A percentile compares a stretch with the other conserved stretches of the same genome.
Evolutionary conservation across 257 asterid genomes (phyloP).

Genomic region (Ligustrum vulgare): DNA sequence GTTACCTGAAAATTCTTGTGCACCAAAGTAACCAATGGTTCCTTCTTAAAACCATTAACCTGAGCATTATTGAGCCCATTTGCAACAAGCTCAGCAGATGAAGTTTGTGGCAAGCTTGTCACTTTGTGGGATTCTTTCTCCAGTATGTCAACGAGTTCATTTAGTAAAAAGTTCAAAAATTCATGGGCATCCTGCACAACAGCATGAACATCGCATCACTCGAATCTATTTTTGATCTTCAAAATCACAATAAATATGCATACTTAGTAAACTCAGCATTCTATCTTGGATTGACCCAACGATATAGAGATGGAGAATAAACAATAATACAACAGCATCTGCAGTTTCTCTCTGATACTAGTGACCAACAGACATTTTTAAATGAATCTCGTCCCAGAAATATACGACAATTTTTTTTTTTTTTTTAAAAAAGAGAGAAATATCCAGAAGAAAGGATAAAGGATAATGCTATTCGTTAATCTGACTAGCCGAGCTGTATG

Average conservation of each 20-base stretch:
- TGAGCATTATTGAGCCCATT: slow-evolving; percentile 54
- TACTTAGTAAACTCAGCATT: not conserved
- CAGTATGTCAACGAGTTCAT: slow-evolving; percentile 82
- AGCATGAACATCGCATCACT: slow-evolving; percentile 14
- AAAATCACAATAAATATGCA: slow-evolving; percentile 17
- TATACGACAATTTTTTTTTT: not conserved
- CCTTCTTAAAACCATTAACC: slow-evolving; percentile 55
- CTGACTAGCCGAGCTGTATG: not conserved
- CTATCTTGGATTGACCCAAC: slow-evolving; percentile 3
- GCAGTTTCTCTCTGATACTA: slow-evolving; percentile 9
- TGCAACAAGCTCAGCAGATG: slow-evolving; percentile 37
- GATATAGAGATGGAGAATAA: not conserved
- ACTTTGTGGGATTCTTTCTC: slow-evolving; percentile 73
- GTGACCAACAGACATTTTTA: not conserved
- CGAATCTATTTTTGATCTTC: not conserved
- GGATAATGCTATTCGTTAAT: not conserved
- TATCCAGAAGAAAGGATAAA: not conserved
- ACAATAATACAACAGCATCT: not conserved
- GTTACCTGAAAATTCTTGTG: slow-evolving; percentile 87
- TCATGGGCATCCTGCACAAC: slow-evolving; percentile 85
- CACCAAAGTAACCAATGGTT: slow-evolving; percentile 77
- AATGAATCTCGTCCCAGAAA: not conserved
- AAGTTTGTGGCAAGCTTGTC: slow-evolving; percentile 32
- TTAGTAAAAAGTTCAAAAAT: slow-evolving; percentile 77
- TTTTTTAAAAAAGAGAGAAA: not conserved